Conservation (phyloP, 495 filamentous ascomycete genomes). For the Penicillium longicatenatum region DNA sequence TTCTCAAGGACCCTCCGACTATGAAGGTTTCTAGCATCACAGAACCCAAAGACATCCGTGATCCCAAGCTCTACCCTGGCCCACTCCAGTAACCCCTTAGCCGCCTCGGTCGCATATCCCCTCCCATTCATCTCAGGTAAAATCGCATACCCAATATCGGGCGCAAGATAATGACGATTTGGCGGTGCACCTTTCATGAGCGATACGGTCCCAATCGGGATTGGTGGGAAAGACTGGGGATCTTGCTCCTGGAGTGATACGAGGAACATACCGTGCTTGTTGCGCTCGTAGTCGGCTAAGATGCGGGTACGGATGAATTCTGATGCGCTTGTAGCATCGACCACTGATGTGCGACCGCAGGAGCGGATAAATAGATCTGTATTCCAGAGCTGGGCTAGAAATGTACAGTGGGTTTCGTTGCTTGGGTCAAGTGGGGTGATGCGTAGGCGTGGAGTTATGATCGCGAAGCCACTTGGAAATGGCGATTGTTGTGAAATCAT, state of each 20-base stretch:
- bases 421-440: constrained; percentile 33
- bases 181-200: constrained; percentile 32
- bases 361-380: constrained; percentile 32
- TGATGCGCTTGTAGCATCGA: constrained; percentile 26
- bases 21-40: constrained; percentile 21
- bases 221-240: constrained; percentile 1
- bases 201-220: constrained; percentile 29
- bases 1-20: constrained; percentile 35
- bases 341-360: constrained; percentile 24
- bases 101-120: constrained; percentile 44
- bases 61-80: constrained; percentile 22
- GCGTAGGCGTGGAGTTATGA: constrained; percentile 35
- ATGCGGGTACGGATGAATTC: constrained; percentile 22
- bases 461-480: constrained; percentile 27
- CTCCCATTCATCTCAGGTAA: constrained; percentile 33
- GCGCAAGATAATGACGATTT: constrained; percentile 23
- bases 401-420: constrained; percentile 33
- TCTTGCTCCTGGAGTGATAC: constrained; percentile 18
- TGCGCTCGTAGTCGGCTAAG: constrained; percentile 26
- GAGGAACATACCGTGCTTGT: constrained; percentile 34
- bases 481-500: background rate
- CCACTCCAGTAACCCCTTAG: constrained; percentile 31
- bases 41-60: constrained; percentile 25
- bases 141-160: constrained; percentile 40
- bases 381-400: constrained; percentile 38